phyloP scores from a whole-genome alignment of 1,139 yeast species.

The Blastobotrys ciferrii region DNA sequence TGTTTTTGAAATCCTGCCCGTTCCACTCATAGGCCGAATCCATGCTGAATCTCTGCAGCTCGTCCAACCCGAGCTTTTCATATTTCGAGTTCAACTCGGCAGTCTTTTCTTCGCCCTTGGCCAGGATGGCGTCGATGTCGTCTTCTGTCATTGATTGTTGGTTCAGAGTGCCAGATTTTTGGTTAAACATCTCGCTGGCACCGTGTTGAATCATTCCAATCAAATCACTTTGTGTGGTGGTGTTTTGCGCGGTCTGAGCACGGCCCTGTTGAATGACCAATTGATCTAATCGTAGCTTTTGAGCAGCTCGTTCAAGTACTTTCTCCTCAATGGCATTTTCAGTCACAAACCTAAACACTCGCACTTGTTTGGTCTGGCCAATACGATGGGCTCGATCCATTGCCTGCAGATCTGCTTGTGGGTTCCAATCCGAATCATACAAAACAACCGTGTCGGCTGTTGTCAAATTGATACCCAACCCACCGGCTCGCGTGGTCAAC shows the following conservation, averaged over 20 bases:
- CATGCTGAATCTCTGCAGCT: constrained; percentile 81
- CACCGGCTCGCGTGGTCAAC: constrained; percentile 98
- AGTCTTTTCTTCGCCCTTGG: constrained; percentile 79
- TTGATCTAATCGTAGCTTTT: constrained; percentile 87
- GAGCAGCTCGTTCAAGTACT: constrained; percentile 93
- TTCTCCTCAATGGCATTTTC: constrained; percentile 97
- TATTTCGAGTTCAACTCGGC: constrained; percentile 73
- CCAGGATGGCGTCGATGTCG: constrained; percentile 77
- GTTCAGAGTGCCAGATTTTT: constrained; percentile 31
- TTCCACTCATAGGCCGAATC: constrained; percentile 97
- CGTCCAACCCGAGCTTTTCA: constrained; percentile 84
- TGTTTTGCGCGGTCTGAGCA: constrained; percentile 50
- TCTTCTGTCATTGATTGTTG: constrained; percentile 45
- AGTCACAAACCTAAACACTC: constrained; percentile 86
- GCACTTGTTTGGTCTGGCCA: constrained; percentile 95
- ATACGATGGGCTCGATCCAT: constrained; percentile 99
- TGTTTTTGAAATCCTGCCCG: constrained; percentile 68
- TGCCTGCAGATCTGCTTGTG: constrained; percentile 97
- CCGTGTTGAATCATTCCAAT: constrained; percentile 97
- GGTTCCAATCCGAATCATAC: constrained; percentile 97
- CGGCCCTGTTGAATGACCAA: constrained; percentile 95
- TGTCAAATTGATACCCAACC: constrained; percentile 90
- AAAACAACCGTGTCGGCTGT: constrained; percentile 88
- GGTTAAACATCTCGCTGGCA: constrained; percentile 76
- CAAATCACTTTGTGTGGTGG: constrained; percentile 73